Conservation (phyloP, 768 basidiomycete genomes). For the Mrakia frigida region DNA sequence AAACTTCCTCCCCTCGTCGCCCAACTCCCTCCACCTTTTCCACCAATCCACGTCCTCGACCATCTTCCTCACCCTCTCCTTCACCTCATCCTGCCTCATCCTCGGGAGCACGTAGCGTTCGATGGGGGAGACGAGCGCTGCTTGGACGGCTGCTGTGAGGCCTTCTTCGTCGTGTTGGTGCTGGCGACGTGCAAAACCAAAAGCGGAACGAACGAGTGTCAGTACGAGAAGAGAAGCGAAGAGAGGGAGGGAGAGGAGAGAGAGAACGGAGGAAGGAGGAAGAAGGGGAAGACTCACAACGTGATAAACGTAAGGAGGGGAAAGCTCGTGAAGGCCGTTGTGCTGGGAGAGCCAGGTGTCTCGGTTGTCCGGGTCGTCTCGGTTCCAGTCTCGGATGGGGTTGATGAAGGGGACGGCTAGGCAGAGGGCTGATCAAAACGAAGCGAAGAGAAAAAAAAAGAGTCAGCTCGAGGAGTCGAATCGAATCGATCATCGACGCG, state of each 20-base stretch:
- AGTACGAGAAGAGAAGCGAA: background rate
- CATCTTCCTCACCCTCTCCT: conserved; percentile 18
- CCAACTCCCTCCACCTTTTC: conserved; percentile 27
- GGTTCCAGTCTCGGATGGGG: conserved; percentile 38
- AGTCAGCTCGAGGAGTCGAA: background rate
- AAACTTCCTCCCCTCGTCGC: conserved; percentile 9
- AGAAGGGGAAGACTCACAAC: conserved; percentile 29
- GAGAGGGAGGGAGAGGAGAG: background rate
- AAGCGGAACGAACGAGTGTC: background rate
- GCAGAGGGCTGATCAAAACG: conserved; percentile 19
- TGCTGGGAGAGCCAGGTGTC: conserved; percentile 39
- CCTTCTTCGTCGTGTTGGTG: conserved; percentile 23
- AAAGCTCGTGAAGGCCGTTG: conserved; percentile 34
- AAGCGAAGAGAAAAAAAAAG: background rate
- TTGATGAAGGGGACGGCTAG: conserved; percentile 41
- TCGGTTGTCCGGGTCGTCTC: conserved; percentile 36
- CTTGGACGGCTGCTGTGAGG: conserved; percentile 12
- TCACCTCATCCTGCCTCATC: conserved; percentile 22
- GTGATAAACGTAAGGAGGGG: conserved; percentile 39
- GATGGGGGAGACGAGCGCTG: conserved; percentile 17
- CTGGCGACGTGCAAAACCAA: too few relatives aligned
- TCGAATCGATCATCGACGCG: background rate
- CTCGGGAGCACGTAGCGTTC: conserved; percentile 20
- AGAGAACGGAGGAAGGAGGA: background rate
- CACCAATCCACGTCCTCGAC: conserved; percentile 32